Conservation (phyloP, 148 eudicot genomes). For the Persicaria tinctoria region DNA sequence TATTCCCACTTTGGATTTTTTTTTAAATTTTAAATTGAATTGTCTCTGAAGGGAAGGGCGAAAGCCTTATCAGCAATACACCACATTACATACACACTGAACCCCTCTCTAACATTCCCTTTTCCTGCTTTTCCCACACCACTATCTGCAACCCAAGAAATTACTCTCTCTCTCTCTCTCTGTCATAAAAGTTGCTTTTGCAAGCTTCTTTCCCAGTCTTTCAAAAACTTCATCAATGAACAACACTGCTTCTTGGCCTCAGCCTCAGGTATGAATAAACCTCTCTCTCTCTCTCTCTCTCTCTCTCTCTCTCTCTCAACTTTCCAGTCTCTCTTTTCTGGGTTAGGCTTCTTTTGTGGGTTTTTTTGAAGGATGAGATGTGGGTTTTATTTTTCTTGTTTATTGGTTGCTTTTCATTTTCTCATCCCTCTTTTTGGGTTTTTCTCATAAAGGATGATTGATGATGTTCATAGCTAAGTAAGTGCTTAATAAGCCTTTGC, state of each 20-base stretch:
- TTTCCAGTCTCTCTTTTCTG: conserved; percentile 6
- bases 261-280: conserved; percentile 28
- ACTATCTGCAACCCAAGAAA: neutral
- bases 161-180: neutral
- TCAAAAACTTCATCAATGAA: conserved; percentile 21
- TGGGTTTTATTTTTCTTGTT: neutral
- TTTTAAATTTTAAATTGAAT: neutral
- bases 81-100: neutral
- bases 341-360: conserved; percentile 6
- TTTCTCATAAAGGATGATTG: conserved; percentile 7
- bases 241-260: conserved; percentile 35
- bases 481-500: neutral
- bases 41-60: neutral
- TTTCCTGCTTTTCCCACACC: conserved; percentile 7
- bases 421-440: neutral
- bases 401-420: neutral
- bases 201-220: conserved; percentile 10
- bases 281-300: neutral
- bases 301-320: conserved; percentile 9
- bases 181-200: conserved; percentile 6
- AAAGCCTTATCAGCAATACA: neutral
- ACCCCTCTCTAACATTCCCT: conserved; percentile 10
- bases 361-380: neutral
- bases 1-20: conserved; percentile 6
- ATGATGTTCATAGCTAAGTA: neutral